Evolutionary conservation across 1,139 yeast species (phyloP).

Genomic region (Pichia sp.): DNA sequence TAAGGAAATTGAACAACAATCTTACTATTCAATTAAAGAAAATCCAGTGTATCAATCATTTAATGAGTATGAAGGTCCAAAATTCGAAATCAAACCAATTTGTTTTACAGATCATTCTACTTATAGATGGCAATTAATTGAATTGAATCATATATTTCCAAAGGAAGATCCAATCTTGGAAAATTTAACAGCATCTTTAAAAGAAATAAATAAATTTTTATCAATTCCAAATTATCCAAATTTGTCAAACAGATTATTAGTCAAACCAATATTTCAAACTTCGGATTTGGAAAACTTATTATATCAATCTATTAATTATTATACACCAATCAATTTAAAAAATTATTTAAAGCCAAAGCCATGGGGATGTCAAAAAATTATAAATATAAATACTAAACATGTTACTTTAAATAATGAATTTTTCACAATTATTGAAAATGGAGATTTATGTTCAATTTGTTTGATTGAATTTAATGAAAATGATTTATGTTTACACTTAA

Average conservation of each 20-base stretch:
- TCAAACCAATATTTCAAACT: not conserved
- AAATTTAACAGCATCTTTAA: not conserved
- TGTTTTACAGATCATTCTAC: not conserved
- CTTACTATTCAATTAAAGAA: not conserved
- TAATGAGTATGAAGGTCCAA: not conserved
- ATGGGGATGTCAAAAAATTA: not conserved
- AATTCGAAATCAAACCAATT: not conserved
- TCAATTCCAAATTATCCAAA: not conserved
- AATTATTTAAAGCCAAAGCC: constrained; percentile 1
- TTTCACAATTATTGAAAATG: constrained; percentile 9
- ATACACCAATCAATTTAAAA: not conserved
- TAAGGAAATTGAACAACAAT: not conserved
- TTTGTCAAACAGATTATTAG: not conserved
- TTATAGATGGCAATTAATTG: not conserved
- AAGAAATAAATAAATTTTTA: not conserved
- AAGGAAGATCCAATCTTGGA: constrained; percentile 1
- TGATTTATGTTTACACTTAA: constrained; percentile 40
- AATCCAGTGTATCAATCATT: not conserved
- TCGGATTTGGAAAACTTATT: not conserved
- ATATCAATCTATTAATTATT: not conserved
- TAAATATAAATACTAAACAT: not conserved
- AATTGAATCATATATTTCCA: not conserved
- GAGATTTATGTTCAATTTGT: constrained; percentile 46
- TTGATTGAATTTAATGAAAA: constrained; percentile 38
- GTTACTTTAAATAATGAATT: not conserved